Percentiles rank a stretch among this genome's conserved stretches.
Evolutionary conservation across 108 stramenopile species (phyloP).

Genomic region (Nitzschia palea): DNA sequence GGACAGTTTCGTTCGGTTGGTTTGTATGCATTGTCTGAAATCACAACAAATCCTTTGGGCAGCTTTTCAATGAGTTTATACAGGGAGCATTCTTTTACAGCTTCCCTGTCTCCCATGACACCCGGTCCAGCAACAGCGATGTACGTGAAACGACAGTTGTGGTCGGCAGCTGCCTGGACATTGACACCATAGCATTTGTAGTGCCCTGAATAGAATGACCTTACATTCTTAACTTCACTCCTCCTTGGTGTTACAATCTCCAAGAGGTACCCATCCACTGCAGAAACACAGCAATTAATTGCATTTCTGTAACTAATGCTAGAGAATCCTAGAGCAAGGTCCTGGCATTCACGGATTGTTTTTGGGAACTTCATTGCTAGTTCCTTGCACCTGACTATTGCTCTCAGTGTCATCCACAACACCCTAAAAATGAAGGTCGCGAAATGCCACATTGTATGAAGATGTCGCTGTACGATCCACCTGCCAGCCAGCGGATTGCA

Average conservation of each 20-base stretch:
- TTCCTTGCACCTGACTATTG: background rate
- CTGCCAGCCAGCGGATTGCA: slow-evolving; percentile 16
- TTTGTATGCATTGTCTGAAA: background rate
- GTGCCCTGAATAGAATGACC: slow-evolving; percentile 36
- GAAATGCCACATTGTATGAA: background rate
- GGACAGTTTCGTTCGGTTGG: too few relatives aligned
- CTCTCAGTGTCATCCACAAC: background rate
- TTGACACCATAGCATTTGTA: slow-evolving; percentile 37
- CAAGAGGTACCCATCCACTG: slow-evolving; percentile 19
- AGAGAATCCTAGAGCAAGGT: background rate
- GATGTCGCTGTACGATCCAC: slow-evolving; percentile 18
- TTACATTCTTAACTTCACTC: background rate
- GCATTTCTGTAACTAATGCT: background rate
- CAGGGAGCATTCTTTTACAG: background rate
- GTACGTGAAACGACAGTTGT: slow-evolving; percentile 23
- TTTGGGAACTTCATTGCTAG: background rate
- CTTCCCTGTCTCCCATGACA: background rate
- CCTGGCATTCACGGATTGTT: background rate
- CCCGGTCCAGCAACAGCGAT: slow-evolving; percentile 20
- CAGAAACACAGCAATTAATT: slow-evolving; percentile 6
- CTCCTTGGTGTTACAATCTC: slow-evolving; percentile 6
- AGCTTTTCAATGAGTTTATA: background rate
- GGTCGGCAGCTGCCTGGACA: slow-evolving; percentile 22
- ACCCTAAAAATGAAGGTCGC: background rate
- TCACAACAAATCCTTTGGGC: background rate